These are phyloP conservation scores for Begonia loranthoides DNA, from an alignment of 306 rosid genomes.

Conservation along the genomic window DNA sequence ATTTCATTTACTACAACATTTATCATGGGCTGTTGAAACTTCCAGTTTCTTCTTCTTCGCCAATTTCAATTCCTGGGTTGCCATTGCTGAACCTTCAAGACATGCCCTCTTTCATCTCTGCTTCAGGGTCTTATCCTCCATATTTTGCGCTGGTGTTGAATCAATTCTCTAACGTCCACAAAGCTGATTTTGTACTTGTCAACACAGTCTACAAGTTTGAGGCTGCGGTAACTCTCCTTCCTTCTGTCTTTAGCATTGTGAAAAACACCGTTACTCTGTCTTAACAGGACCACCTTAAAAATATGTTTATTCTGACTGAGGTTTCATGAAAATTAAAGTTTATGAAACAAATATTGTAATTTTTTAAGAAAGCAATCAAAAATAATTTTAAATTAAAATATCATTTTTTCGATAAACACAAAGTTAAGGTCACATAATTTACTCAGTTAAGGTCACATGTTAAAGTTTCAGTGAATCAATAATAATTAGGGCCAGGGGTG, in stretches of 20 bases:
- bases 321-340: too few relatives aligned
- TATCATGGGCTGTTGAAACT: constrained; percentile 26
- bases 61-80: constrained; percentile 27
- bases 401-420: too few relatives aligned
- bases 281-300: too few relatives aligned
- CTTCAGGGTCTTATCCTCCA: constrained; percentile 31
- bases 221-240: constrained; percentile 22
- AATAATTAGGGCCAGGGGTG: not conserved
- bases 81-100: constrained; percentile 33
- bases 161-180: constrained; percentile 28
- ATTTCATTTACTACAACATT: constrained; percentile 21
- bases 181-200: constrained; percentile 43
- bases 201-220: constrained; percentile 52
- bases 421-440: too few relatives aligned
- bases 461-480: too few relatives aligned
- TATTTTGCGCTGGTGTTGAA: constrained; percentile 35
- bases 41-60: constrained; percentile 15
- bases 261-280: too few relatives aligned
- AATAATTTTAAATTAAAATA: too few relatives aligned
- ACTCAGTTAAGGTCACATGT: not conserved
- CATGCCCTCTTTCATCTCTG: constrained; percentile 31
- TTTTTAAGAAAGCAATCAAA: too few relatives aligned
- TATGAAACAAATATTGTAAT: too few relatives aligned
- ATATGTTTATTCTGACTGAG: too few relatives aligned
- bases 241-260: not conserved